Percentiles rank a stretch among this genome's conserved stretches.
Evolutionary conservation across 2,329 filamentous ascomycete genomes (phyloP).

Genomic region (Aulographum hederae): DNA sequence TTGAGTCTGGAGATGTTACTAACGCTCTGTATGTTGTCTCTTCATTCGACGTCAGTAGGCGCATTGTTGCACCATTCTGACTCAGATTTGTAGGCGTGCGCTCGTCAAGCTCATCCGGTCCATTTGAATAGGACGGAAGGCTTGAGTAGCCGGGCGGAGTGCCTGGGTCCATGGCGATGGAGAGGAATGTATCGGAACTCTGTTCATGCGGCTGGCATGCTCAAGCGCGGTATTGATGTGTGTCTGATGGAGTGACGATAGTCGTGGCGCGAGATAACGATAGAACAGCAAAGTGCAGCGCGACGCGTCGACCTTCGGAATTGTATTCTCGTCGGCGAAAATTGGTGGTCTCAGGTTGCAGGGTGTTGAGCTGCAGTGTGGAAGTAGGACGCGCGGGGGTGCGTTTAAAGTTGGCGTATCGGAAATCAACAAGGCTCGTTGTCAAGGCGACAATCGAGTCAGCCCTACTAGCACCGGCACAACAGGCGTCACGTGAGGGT

Average conservation of each 20-base stretch:
- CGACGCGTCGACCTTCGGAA: no score
- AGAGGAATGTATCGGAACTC: neutral
- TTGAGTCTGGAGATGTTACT: constrained; percentile 16
- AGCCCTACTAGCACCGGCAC: no score
- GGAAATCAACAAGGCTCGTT: no score
- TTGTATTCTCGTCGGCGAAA: no score
- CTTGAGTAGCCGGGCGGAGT: constrained; percentile 16
- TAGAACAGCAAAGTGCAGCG: no score
- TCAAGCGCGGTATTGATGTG: neutral
- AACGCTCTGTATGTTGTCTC: constrained; percentile 23
- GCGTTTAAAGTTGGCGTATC: no score
- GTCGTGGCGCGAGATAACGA: neutral
- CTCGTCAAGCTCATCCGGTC: constrained; percentile 19
- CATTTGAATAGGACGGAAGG: constrained; percentile 23
- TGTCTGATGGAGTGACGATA: neutral
- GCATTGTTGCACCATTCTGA: constrained; percentile 27
- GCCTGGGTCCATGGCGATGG: neutral
- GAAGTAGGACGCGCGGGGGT: neutral
- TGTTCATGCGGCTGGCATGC: neutral
- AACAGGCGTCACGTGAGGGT: no score
- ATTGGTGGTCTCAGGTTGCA: neutral
- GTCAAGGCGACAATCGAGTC: neutral
- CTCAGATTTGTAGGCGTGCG: constrained; percentile 12
- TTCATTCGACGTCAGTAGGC: constrained; percentile 28
- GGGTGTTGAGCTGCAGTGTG: neutral